phyloP scores from a whole-genome alignment of 2,329 filamentous ascomycete genomes.

The Aspergillaceae sp. region DNA sequence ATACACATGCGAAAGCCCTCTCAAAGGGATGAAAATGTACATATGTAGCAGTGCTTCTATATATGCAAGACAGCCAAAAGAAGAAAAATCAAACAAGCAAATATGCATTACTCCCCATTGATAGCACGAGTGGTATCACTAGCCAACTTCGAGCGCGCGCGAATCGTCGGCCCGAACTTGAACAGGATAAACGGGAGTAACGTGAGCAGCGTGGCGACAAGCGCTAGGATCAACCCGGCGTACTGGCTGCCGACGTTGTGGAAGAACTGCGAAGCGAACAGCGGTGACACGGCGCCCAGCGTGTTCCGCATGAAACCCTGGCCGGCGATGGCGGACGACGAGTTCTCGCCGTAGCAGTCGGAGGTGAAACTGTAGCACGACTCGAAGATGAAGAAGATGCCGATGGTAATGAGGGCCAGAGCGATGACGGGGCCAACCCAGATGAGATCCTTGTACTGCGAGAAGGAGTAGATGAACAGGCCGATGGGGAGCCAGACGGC shows the following conservation, averaged over 20 bases:
- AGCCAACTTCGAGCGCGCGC: conserved; percentile 24
- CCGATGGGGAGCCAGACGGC: conserved; percentile 41
- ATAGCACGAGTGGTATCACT: background rate
- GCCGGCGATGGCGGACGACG: conserved; percentile 38
- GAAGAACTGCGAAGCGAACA: conserved; percentile 47
- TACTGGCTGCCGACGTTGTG: conserved; percentile 47
- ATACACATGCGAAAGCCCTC: background rate
- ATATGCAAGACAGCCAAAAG: background rate
- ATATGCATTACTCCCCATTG: background rate
- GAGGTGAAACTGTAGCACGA: conserved; percentile 43
- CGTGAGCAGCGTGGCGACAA: conserved; percentile 35
- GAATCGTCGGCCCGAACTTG: conserved; percentile 20
- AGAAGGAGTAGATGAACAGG: conserved; percentile 48
- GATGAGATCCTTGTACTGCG: conserved; percentile 41
- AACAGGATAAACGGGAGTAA: conserved; percentile 24
- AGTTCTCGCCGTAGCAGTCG: conserved; percentile 43
- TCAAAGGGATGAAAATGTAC: background rate
- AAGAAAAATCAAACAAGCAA: background rate
- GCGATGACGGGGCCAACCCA: conserved; percentile 45
- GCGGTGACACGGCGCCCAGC: conserved; percentile 44
- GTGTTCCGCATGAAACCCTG: conserved; percentile 48
- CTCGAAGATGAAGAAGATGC: conserved; percentile 44
- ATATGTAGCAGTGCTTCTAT: background rate
- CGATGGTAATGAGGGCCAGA: conserved; percentile 43
- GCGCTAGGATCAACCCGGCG: conserved; percentile 42